phyloP scores from a whole-genome alignment of 1,139 yeast species.

The Pichia kudriavzevii region DNA sequence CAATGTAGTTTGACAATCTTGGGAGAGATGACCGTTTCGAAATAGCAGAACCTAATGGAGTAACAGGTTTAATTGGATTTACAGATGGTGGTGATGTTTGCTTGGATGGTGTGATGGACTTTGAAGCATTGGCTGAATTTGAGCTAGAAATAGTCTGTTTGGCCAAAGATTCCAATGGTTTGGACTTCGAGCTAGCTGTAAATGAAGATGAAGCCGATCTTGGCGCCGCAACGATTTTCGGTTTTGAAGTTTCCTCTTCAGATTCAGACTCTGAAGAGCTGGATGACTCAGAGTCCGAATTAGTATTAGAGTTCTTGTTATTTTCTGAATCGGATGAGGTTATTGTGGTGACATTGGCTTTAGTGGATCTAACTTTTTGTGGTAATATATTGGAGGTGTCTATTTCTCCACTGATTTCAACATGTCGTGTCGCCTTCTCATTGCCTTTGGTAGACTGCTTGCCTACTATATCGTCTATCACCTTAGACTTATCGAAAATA shows the following conservation, averaged over 20 bases:
- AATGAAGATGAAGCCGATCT: not conserved
- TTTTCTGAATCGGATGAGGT: conserved; percentile 1
- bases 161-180: not conserved
- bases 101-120: too few species aligned
- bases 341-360: not conserved
- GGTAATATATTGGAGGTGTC: conserved; percentile 16
- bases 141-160: not conserved
- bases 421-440: conserved; percentile 11
- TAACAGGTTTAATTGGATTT: too few species aligned
- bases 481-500: too few species aligned
- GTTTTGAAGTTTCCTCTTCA: conserved; percentile 12
- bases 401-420: conserved; percentile 16
- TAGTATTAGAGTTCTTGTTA: conserved; percentile 1
- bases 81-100: too few species aligned
- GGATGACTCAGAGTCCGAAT: conserved; percentile 9
- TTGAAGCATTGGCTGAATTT: not conserved
- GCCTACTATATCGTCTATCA: not conserved
- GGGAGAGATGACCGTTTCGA: conserved; percentile 33
- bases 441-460: not conserved
- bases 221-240: conserved; percentile 33
- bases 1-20: conserved; percentile 49
- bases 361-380: conserved; percentile 3
- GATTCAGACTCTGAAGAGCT: conserved; percentile 10
- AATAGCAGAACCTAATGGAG: too few species aligned
- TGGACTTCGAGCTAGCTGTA: not conserved